Conservation (phyloP, 768 basidiomycete genomes). For the Tricholoma hemisulphureum region DNA sequence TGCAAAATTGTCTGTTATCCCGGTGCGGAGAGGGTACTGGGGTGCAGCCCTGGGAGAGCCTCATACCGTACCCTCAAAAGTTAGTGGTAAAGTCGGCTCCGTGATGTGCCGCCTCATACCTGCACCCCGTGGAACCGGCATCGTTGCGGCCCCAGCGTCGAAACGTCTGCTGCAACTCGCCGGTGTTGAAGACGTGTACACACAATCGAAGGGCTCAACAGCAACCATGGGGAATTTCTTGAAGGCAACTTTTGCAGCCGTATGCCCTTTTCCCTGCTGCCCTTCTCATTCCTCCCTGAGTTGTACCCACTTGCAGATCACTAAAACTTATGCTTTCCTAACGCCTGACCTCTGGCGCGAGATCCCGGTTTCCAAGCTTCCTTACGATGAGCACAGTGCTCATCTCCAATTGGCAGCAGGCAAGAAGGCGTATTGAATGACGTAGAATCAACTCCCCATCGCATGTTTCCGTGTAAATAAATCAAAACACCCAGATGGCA, state of each 20-base stretch:
- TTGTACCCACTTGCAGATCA: conserved; percentile 56
- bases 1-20: conserved; percentile 96
- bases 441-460: conserved; percentile 10
- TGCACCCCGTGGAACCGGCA: conserved; percentile 97
- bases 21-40: conserved; percentile 99
- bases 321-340: conserved; percentile 97
- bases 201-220: conserved; percentile 96
- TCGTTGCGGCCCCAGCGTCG: conserved; percentile 97
- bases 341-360: conserved; percentile 98
- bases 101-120: conserved; percentile 99
- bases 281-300: conserved; percentile 1
- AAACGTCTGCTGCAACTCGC: conserved; percentile 97
- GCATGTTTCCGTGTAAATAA: conserved; percentile 5
- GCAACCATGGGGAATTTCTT: conserved; percentile 99
- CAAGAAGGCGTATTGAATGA: conserved; percentile 67
- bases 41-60: conserved; percentile 98
- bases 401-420: conserved; percentile 82
- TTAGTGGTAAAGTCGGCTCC: conserved; percentile 96
- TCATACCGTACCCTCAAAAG: conserved; percentile 98
- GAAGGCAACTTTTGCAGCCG: conserved; percentile 93
- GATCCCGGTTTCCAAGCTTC: conserved; percentile 84
- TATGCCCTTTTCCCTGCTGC: conserved; percentile 37
- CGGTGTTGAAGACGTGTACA: conserved; percentile 97
- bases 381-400: conserved; percentile 93
- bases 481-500: not conserved